Evolutionary conservation across 1,284 basidiomycete species (phyloP).

Genomic region (Xanthoconium separans): DNA sequence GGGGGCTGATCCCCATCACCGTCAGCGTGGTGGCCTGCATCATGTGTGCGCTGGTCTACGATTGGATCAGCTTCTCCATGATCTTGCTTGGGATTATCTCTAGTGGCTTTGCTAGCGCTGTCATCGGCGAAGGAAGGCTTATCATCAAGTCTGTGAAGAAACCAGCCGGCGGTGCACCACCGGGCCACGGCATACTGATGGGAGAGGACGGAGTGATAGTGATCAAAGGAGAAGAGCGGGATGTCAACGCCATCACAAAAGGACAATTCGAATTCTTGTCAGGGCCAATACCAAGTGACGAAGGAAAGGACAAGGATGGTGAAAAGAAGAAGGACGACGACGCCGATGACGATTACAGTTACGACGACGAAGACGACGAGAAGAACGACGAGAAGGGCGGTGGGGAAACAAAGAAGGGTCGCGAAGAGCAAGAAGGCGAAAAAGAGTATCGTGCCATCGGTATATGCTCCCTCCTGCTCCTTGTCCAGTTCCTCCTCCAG

Average conservation of each 20-base stretch:
- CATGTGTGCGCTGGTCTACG: constrained; percentile 18
- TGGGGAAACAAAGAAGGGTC: too few species aligned
- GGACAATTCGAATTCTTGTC: constrained; percentile 21
- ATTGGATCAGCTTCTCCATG: constrained; percentile 29
- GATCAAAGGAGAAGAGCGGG: constrained; percentile 27
- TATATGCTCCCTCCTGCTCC: neutral
- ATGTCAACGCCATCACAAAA: constrained; percentile 31
- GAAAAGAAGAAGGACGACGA: neutral
- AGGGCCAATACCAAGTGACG: neutral
- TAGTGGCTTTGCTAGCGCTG: constrained; percentile 23
- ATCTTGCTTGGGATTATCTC: constrained; percentile 33
- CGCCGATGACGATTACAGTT: neutral
- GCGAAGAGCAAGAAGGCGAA: neutral
- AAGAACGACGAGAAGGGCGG: neutral
- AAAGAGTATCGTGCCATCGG: constrained; percentile 20
- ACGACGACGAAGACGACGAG: neutral
- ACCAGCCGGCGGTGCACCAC: constrained; percentile 13
- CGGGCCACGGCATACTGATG: constrained; percentile 22
- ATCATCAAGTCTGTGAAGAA: constrained; percentile 8
- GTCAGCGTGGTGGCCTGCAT: constrained; percentile 22
- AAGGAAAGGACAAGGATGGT: neutral
- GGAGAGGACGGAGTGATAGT: constrained; percentile 16
- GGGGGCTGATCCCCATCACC: constrained; percentile 24
- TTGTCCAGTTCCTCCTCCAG: constrained; percentile 25
- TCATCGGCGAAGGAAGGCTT: constrained; percentile 21